Evolutionary conservation across 495 filamentous ascomycete species (phyloP).

Genomic region (Tuber aestivum): DNA sequence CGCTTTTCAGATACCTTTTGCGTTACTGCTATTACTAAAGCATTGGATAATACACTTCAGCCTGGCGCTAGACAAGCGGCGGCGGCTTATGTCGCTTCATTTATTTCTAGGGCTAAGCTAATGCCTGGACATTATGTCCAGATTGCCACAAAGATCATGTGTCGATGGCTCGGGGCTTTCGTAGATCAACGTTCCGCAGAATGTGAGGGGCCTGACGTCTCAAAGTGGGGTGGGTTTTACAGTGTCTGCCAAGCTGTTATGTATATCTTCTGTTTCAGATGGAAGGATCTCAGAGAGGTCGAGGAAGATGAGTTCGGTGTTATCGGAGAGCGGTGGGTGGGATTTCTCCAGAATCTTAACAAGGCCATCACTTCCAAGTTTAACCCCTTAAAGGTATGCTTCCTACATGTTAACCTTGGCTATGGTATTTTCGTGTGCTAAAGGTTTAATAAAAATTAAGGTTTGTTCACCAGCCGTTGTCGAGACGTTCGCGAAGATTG

Average conservation of each 20-base stretch:
- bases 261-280: conserved; percentile 98
- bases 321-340: conserved; percentile 57
- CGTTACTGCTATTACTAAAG: conserved; percentile 65
- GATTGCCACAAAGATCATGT: conserved; percentile 68
- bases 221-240: conserved; percentile 79
- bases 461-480: conserved; percentile 90
- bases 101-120: conserved; percentile 78
- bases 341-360: conserved; percentile 62
- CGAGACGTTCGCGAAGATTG: conserved; percentile 78
- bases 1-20: conserved; percentile 72
- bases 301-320: conserved; percentile 47
- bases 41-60: conserved; percentile 58
- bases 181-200: conserved; percentile 56
- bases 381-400: conserved; percentile 91
- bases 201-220: conserved; percentile 77
- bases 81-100: conserved; percentile 87
- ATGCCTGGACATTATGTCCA: conserved; percentile 68
- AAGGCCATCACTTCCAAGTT: conserved; percentile 74
- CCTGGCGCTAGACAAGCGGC: conserved; percentile 70
- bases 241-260: conserved; percentile 76
- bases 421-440: conserved; percentile 58
- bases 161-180: conserved; percentile 64
- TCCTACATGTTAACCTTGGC: conserved; percentile 51
- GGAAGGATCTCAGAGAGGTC: conserved; percentile 68
- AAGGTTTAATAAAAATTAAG: conserved; percentile 54